phyloP scores from a whole-genome alignment of 495 filamentous ascomycete species.

The Penicillium canescens region DNA sequence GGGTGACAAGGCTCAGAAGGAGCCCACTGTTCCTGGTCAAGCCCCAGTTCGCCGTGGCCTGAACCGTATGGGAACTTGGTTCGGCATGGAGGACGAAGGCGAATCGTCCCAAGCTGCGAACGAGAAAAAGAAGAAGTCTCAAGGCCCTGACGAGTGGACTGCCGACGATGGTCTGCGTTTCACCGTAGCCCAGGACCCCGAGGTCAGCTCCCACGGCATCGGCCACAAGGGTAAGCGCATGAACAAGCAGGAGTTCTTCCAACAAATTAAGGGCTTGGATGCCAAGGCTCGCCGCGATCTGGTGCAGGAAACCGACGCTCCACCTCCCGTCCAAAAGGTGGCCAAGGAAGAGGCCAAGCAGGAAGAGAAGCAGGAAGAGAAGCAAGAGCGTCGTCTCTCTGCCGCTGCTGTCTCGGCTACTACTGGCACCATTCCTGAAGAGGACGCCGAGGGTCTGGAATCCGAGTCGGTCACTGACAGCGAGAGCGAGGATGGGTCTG shows the following conservation, averaged over 20 bases:
- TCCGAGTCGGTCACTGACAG: conserved; percentile 32
- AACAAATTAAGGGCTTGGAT: conserved; percentile 78
- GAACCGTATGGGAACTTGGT: conserved; percentile 62
- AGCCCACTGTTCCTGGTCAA: conserved; percentile 22
- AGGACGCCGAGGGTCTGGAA: conserved; percentile 22
- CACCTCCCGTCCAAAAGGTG: conserved; percentile 58
- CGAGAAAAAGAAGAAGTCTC: conserved; percentile 30
- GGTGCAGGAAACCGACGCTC: conserved; percentile 66
- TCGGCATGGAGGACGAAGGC: conserved; percentile 53
- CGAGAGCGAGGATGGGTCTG: conserved; percentile 30
- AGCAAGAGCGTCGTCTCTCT: conserved; percentile 28
- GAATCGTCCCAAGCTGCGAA: conserved; percentile 41
- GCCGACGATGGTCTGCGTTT: conserved; percentile 85
- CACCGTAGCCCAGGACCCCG: conserved; percentile 59
- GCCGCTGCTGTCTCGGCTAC: conserved; percentile 18
- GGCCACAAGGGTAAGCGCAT: conserved; percentile 65
- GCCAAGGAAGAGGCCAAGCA: conserved; percentile 45
- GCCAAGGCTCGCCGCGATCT: conserved; percentile 70
- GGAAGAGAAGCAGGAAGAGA: conserved; percentile 30
- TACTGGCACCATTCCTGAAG: conserved; percentile 16
- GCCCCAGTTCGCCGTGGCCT: conserved; percentile 50
- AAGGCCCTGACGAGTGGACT: conserved; percentile 47
- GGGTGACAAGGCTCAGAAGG: conserved; percentile 22
- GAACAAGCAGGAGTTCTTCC: conserved; percentile 90
- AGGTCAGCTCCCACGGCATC: conserved; percentile 32